Base-by-base conservation (phyloP, 371 early-diverging fungal species). In the Haplosporangium sp. region DNA sequence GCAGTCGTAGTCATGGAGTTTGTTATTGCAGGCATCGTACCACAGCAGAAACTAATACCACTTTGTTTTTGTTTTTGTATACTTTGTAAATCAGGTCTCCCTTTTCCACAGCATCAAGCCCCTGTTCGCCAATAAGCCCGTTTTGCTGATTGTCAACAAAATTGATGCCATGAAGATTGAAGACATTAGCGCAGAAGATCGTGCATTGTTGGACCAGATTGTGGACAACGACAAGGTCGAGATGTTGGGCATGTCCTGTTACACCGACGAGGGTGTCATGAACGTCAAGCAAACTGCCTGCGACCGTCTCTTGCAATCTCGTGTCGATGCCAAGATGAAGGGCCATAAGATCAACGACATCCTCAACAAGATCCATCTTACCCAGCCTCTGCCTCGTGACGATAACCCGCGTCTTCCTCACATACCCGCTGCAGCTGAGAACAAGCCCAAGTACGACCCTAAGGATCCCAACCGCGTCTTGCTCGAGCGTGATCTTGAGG, bases 111-210 rank as follows among this genome's bases (percentile, higher is more conserved):
- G 94, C 79, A 95, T 99, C 85, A 95, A 96, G 86, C 99, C 99
- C 8, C 89, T 99, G 64, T 99, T 99, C 68, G 96, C 96, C 81
- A 99, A 98, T 88, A 99, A 99, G 87, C 99, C 99, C 37, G 95
- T 95, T 58, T 76, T 99, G 36, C 89, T 99, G 59, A 96, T 99
- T 51, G 86, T 99, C 69, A 97, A 96, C 90, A 99, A 99, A 88
- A 97, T 95, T 72, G 99, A 99, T 85, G 88, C 93, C 50, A 89
- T 86, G 85, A 88, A 88, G 48, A 89, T 92, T 40, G 97, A 95
- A 68, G 92, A 96, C 63, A 82, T 99, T 20, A 84, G 86, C 52
- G 86, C 85, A 21, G 93, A 90, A 63, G 95, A 97, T 47, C 86
- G 88, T 59, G 85, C 79, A 42, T 84, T 92, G 79, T 89, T 95